Evolutionary conservation across 192 early-diverging fungal species (phyloP).

Genomic region (Pecoramyces ruminantium): DNA sequence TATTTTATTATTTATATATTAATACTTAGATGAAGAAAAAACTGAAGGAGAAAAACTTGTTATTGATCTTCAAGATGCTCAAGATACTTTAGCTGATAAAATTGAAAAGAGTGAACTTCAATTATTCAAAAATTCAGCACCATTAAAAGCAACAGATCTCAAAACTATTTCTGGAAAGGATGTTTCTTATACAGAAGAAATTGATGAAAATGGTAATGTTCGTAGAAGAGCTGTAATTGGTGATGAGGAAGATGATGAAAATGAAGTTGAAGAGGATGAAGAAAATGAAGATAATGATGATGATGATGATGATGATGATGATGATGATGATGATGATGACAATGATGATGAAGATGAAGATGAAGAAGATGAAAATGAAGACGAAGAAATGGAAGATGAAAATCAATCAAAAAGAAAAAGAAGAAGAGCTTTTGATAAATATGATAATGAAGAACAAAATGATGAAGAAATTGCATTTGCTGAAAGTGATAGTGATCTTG

Average conservation of each 20-base stretch:
- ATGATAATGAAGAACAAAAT: neutral
- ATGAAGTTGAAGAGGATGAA: conserved; percentile 2
- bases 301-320: conserved; percentile 1
- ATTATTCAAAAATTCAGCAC: conserved; percentile 47
- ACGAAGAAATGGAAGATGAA: conserved; percentile 7
- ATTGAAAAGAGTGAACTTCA: conserved; percentile 46
- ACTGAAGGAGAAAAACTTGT: conserved; percentile 81
- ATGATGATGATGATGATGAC: conserved; percentile 14
- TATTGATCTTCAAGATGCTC: conserved; percentile 72
- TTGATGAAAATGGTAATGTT: conserved; percentile 9
- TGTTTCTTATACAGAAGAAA: neutral
- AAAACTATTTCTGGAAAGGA: conserved; percentile 8
- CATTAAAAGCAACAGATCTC: conserved; percentile 23
- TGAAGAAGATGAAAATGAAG: neutral
- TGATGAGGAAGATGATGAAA: conserved; percentile 2
- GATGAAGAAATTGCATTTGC: neutral
- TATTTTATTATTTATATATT: no score
- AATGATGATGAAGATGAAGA: neutral
- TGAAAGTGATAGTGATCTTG: neutral
- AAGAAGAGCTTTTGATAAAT: neutral
- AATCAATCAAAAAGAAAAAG: neutral
- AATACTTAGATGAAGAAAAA: conserved; percentile 27
- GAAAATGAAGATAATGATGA: conserved; percentile 13
- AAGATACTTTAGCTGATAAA: conserved; percentile 51
- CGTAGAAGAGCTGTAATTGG: conserved; percentile 1